Evolutionary conservation across 768 basidiomycete species (phyloP).

Genomic region (Suillus alpinus): DNA sequence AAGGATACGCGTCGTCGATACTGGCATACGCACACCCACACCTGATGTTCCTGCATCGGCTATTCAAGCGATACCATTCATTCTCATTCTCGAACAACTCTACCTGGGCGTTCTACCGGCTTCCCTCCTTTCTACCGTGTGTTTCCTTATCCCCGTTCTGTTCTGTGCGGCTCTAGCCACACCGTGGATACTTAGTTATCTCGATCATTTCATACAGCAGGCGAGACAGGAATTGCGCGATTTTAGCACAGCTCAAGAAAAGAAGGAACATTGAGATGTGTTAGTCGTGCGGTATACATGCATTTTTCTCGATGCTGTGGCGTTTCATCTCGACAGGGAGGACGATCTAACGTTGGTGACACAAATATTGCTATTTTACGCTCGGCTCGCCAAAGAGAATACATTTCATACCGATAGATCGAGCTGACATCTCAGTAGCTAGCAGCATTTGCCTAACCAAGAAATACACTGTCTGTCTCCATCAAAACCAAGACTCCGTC

Average conservation of each 20-base stretch:
- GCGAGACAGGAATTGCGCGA: slow-evolving; percentile 23
- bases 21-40: slow-evolving; percentile 48
- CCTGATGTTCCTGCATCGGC: slow-evolving; percentile 14
- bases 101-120: slow-evolving; percentile 58
- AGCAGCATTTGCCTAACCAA: slow-evolving; percentile 2
- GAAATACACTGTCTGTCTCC: slow-evolving; percentile 7
- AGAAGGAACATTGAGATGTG: slow-evolving; percentile 21
- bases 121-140: slow-evolving; percentile 39
- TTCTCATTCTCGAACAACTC: slow-evolving; percentile 56
- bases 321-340: slow-evolving; percentile 1
- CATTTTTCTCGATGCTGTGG: slow-evolving; percentile 17
- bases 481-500: not conserved
- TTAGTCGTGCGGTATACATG: slow-evolving; percentile 21
- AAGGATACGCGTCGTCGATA: slow-evolving; percentile 51
- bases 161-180: slow-evolving; percentile 19
- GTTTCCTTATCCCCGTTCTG: slow-evolving; percentile 28
- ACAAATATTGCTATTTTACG: slow-evolving; percentile 1
- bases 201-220: slow-evolving; percentile 21
- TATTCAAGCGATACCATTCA: slow-evolving; percentile 41
- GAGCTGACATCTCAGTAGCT: slow-evolving; percentile 1
- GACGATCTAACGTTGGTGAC: slow-evolving; percentile 1
- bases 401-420: not conserved
- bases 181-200: slow-evolving; percentile 15
- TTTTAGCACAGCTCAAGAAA: not conserved
- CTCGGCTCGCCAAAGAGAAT: slow-evolving; percentile 1